Base-by-base conservation (phyloP, 495 filamentous ascomycete genomes). In the Entonaema liquescens region DNA sequence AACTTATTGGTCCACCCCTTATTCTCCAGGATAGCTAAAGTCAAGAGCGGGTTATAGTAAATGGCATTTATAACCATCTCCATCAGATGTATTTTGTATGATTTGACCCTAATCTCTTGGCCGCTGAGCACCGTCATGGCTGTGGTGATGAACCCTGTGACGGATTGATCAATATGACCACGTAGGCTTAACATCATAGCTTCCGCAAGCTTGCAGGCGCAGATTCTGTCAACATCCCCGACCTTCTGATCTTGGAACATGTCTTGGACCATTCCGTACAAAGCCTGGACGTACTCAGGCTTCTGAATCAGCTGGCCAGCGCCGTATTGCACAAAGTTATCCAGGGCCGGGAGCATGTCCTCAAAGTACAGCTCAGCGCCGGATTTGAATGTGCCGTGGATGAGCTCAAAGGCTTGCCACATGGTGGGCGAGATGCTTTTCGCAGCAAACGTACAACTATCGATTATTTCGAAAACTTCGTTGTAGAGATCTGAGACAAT, bases 1-100 rank as follows among this genome's bases (percentile, higher is more conserved):
- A 99, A 98, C 81, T 96, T 97, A 80, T 98, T 98, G n/a, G 95
- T 99, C 94, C 93, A 97, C 62, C 88, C 90, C 61, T 95, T 93
- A n/a, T 85, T 78, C 79, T 99, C 95, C 40, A 99, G 84, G 19
- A 96, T 87, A 57, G 93, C 92, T 29, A 99, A 85, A 67, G 91
- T 83, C 65, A 97, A 86, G 31, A 85, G 78, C 2, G 95, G 93
- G 81, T 97, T 97, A 82, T 98, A 98, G 85, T 98, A 97, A 70
- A 98, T 93, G 58, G 91, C 91, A 80, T 99, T 98, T 85, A 99
- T 95, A 58, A 98, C 88, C 92, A 99, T 97, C 83, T 98, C 96
- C 93, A 99, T 97, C 55, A 99, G 81, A 79, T 98, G 95, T 47
- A 99, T 92, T 70, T 90, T 88, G 82, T 97, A 97, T 12, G 92